Conservation (phyloP, 345 rosid genomes). For the Draba incana region DNA sequence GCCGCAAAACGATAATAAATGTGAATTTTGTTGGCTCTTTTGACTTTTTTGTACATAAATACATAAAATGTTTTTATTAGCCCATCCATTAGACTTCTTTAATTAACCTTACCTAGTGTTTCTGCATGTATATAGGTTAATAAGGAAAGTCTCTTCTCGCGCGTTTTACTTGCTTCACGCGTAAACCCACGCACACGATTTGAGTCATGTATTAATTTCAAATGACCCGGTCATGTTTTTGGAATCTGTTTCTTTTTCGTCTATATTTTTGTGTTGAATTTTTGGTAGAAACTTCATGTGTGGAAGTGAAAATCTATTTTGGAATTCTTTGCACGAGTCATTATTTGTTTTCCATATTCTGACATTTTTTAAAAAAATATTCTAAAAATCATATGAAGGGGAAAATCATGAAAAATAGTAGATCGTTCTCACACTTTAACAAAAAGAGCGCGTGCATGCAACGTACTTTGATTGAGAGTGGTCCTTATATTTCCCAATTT, state of each 20-base stretch:
- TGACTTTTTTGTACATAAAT: constrained; percentile 11
- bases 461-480: constrained; percentile 8
- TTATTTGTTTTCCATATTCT: background rate
- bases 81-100: background rate
- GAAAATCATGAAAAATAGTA: too few species aligned
- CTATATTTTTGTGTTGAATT: background rate
- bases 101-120: constrained; percentile 24
- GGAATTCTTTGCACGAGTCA: background rate
- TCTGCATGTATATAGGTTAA: constrained; percentile 11
- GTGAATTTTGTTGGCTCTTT: constrained; percentile 22
- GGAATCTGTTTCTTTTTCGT: background rate
- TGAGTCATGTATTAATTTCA: background rate
- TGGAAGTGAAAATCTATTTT: background rate
- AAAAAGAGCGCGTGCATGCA: constrained; percentile 1
- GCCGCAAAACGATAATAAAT: constrained; percentile 11
- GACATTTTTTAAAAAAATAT: too few species aligned
- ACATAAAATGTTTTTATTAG: background rate
- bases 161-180: constrained; percentile 20
- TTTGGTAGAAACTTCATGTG: background rate
- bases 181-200: background rate
- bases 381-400: too few species aligned
- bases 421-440: background rate
- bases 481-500: constrained; percentile 15
- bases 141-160: constrained; percentile 5
- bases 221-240: background rate